Base-by-base conservation (phyloP, 768 basidiomycete genomes). In the Hortiboletus campestris region DNA sequence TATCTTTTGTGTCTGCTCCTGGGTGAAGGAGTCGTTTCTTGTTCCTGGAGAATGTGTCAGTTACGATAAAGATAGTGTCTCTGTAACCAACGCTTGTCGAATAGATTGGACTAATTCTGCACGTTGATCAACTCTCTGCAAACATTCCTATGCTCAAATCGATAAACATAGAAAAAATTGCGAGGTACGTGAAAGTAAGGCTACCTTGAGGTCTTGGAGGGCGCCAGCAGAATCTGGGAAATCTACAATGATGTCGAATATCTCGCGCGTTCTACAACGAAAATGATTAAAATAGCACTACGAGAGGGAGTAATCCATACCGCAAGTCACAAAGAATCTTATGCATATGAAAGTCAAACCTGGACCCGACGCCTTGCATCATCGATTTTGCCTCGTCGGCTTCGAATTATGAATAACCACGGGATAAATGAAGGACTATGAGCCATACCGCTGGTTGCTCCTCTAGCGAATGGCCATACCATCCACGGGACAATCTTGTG, bases 241-340 rank as follows among this genome's bases (percentile, higher is more conserved):
- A 64, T 96, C 92, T 52, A 98, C 86, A 55, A 98, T 96, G 53
- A 98, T 97, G 61, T 96, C 93, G 66, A 97, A 98, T 19, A 98
- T 88, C 69, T 98, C 95, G 46, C 76, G 78, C 55, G 84, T 88
- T 34, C 86, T 87, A 57, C n/a, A 40, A 36, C 3, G 13, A 17
- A 42, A 28, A 36, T 34, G 36, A 42, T 35, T 29, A 43, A 32
- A 17, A 29, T 39, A 17, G 38, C 19, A 50, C 36, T 20, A 36
- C 49, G 29, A 35, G 59, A 36, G 50, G 25, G 55, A 47, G n/a
- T 14, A n/a, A 46, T 58, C 12, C 80, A 36, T 53, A 91, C 93
- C 94, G 77, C 49, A 96, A 74, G 68, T 94, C 90, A 66, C 89
- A 92, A 25, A 98, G 75, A 3, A 88, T 91, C 70, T 94, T 95